Conservation (phyloP, 208 protist genomes). For the Trypanosoma cruzi region DNA sequence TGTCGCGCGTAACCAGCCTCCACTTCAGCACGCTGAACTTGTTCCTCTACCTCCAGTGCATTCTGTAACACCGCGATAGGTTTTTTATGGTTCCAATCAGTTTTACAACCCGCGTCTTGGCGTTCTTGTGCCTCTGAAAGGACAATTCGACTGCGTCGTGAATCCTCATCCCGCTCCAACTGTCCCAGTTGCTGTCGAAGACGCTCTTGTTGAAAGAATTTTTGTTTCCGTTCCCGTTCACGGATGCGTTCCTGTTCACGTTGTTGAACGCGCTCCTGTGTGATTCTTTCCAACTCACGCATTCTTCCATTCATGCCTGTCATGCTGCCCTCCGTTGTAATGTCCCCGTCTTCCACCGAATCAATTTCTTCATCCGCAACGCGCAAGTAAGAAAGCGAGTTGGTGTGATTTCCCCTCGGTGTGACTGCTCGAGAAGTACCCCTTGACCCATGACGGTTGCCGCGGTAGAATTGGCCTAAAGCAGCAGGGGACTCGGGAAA, state of each 20-base stretch:
- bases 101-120: slow-evolving; percentile 16
- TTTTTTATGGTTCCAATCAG: slow-evolving; percentile 13
- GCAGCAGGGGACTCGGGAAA: slow-evolving; percentile 23
- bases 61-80: slow-evolving; percentile 15
- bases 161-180: slow-evolving; percentile 50
- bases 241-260: slow-evolving; percentile 26
- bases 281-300: slow-evolving; percentile 21
- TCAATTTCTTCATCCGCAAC: slow-evolving; percentile 8
- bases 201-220: slow-evolving; percentile 35
- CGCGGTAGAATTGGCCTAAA: background rate
- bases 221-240: slow-evolving; percentile 31
- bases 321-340: slow-evolving; percentile 9
- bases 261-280: slow-evolving; percentile 35
- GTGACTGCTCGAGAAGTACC: background rate
- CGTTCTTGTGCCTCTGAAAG: slow-evolving; percentile 55
- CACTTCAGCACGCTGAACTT: slow-evolving; percentile 51
- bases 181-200: slow-evolving; percentile 44
- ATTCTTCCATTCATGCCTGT: background rate
- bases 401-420: background rate
- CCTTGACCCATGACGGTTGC: background rate
- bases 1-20: slow-evolving; percentile 72
- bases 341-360: slow-evolving; percentile 11
- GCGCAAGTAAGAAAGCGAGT: slow-evolving; percentile 1
- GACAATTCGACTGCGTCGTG: slow-evolving; percentile 41
- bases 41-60: slow-evolving; percentile 55